Evolutionary conservation across 352 stramenopile species (phyloP), one percentile per base, ranked within the genome.

Genomic region (Phytophthora lateralis): DNA sequence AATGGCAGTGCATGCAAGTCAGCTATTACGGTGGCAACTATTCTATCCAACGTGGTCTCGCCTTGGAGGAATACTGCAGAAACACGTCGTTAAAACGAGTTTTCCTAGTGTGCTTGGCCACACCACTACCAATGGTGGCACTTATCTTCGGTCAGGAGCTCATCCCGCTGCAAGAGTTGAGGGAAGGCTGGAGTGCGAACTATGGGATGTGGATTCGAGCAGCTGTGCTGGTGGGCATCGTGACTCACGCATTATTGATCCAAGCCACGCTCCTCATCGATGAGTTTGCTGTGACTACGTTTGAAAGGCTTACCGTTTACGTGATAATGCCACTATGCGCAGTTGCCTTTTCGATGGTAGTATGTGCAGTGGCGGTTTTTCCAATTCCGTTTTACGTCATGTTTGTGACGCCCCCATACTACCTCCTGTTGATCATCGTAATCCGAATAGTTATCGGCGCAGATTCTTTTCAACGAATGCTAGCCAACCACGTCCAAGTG

Each of bases 171-270:
- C 54, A 61, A 38, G 43, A 46, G 7, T 38, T 52, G 14, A 20
- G 1, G 6, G 54, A 44, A 20, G 54, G 41, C 4, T 61, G 54
- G 54, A 37, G 30, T n/a, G 54, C 43, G n/a, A 54, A 61, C 12
- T 61, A 61, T 43, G 54, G 54, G 0, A 54, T 54, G 41, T 61
- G 54, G 54, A 32, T 61, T 45, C 42, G 54, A 30, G 54, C 43
- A 6, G 43, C 54, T 4, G 43, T 54, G 21, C 8, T 61, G 10
- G 20, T 52, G 18, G 54, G 14, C 10, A 37, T 46, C 15, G 54
- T 61, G 9, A 54, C 41, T 0, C 42, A 54, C 42, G 42, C 39
- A 14, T 12, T 53, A 8, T 29, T 45, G 30, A 34, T 38, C 15
- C 42, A 61, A 42, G 42, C 30, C n/a, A 45, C 26, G 20, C 38